Evolutionary conservation across 2,329 filamentous ascomycete genomes (phyloP), one percentile per base, ranked within the genome.

Genomic region (Dothiorella sarmentorum): DNA sequence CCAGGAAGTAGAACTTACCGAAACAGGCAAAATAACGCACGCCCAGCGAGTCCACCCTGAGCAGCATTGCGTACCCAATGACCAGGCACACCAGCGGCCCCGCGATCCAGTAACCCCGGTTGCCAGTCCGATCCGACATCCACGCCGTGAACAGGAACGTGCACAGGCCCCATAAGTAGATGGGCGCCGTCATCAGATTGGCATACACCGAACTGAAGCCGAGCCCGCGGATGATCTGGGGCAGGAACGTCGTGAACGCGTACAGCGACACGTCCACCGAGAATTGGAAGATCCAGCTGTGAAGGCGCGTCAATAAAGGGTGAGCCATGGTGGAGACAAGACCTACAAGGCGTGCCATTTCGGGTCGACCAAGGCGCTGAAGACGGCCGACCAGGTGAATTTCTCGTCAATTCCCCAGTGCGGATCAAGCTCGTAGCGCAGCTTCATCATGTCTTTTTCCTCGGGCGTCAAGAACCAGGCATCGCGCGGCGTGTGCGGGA

Each of bases 201-300:
- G 86, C 84, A 20, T 77, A 72, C 52, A 86, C 83, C 15, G 79
- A 76, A 60, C 73, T 78, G 69, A 86, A 88, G 13, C 82, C 80
- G 67, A 73, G 79, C 6, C 85, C 87, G 60, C 80, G 76, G 51
- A 90, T 87, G 60, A 91, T 85, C 0, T 86, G 87, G 1, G 75
- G 76, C 24, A 78, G 61, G 66, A 78, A 79, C 6, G 78, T 67
- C 1, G 75, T 73, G 38, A 79, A 70, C 2, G 75, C 77, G 66
- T 79, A 75, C 13, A 79, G 73, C 5, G 75, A 24, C 68, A 73
- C 61, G 71, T 74, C 55, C 22, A 58, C 55, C 31, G 31, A 49
- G 42, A 58, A 58, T 15, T 58, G 55, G 55, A 49, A 58, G 24
- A 58, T 26, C 55, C 55, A 58, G 22, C 49, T 53, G 24, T 20